Conservation (phyloP, 768 basidiomycete genomes). For the Xerocomus potaroensis region DNA sequence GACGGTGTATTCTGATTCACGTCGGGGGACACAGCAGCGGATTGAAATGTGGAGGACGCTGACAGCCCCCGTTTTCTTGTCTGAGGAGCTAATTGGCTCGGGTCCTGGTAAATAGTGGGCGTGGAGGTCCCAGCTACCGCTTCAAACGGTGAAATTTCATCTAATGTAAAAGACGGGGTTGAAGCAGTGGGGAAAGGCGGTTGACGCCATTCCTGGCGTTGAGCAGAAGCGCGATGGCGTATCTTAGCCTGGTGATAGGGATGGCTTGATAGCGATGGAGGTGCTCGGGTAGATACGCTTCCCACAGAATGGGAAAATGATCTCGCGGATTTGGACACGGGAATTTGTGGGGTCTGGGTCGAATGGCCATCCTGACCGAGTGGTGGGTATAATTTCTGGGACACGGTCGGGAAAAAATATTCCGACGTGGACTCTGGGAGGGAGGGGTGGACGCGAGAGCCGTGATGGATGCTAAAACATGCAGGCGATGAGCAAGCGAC, state of each 20-base stretch:
- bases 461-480: conserved; percentile 10
- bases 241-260: conserved; percentile 16
- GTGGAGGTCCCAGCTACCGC: neutral
- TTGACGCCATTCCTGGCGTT: conserved; percentile 4
- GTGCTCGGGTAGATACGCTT: conserved; percentile 3
- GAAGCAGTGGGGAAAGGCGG: neutral
- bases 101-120: neutral
- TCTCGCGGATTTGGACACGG: conserved; percentile 2
- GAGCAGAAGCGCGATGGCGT: conserved; percentile 9
- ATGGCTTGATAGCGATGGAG: conserved; percentile 7
- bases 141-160: neutral
- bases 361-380: neutral
- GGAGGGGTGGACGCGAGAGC: neutral
- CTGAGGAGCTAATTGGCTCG: neutral
- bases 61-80: neutral
- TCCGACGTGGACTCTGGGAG: neutral
- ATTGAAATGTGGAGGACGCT: conserved; percentile 1
- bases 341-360: neutral
- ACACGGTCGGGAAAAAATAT: neutral
- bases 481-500: conserved; percentile 4
- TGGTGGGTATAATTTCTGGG: conserved; percentile 7
- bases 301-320: conserved; percentile 3
- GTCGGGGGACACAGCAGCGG: neutral
- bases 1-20: conserved; percentile 3
- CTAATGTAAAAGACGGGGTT: neutral